These are phyloP conservation scores for Xylaria flabelliformis DNA, from an alignment of 495 filamentous ascomycete genomes.

Conservation along the genomic window DNA sequence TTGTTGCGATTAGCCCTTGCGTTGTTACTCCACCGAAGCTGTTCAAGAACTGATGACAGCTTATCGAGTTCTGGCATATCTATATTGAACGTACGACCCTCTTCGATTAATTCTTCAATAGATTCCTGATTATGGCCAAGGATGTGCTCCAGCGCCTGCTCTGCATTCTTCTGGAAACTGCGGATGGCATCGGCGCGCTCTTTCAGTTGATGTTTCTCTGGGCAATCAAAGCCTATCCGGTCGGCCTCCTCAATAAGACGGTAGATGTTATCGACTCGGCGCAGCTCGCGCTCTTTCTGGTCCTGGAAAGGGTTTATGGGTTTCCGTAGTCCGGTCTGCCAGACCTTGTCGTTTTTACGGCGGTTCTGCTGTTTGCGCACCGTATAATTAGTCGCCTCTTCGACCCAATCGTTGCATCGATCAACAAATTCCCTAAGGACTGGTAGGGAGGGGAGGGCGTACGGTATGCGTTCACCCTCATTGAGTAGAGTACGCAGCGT, in stretches of 20 bases:
- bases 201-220: conserved; percentile 84
- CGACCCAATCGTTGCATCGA: conserved; percentile 96
- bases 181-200: conserved; percentile 89
- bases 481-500: conserved; percentile 79
- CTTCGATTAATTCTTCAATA: conserved; percentile 89
- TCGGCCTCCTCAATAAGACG: conserved; percentile 85
- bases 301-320: conserved; percentile 67
- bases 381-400: conserved; percentile 96
- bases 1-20: conserved; percentile 67
- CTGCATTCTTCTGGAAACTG: conserved; percentile 82
- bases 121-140: conserved; percentile 65
- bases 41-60: conserved; percentile 78
- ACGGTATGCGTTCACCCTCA: conserved; percentile 98
- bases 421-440: conserved; percentile 89
- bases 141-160: conserved; percentile 65
- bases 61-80: conserved; percentile 92
- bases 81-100: conserved; percentile 87
- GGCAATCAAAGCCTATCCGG: conserved; percentile 90
- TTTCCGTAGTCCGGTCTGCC: conserved; percentile 72
- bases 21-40: conserved; percentile 87
- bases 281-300: conserved; percentile 87
- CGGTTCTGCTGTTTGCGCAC: conserved; percentile 98
- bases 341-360: conserved; percentile 93
- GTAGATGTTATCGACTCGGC: conserved; percentile 88
- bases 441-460: conserved; percentile 83